These are phyloP conservation scores for Colletotrichum chrysophilum DNA, from an alignment of 2,329 filamentous ascomycete genomes.

Conservation along the genomic window DNA sequence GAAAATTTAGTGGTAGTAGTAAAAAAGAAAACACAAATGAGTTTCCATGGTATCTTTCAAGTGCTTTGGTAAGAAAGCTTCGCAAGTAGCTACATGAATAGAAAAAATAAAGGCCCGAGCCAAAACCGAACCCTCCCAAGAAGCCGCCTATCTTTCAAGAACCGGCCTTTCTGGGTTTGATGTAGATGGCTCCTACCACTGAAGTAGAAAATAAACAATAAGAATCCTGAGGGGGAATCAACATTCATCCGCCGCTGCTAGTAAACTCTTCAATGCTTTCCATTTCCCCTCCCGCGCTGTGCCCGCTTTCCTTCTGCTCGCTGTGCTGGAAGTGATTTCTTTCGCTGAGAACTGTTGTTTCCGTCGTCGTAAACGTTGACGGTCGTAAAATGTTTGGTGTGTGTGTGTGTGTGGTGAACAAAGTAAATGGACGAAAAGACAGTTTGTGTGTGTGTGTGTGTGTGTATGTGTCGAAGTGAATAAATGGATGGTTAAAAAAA, in stretches of 20 bases:
- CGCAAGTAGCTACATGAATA: constrained; percentile 8
- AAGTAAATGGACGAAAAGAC: background rate
- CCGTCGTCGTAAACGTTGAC: background rate
- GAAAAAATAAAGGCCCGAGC: background rate
- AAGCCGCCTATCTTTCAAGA: background rate
- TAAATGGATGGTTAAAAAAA: background rate
- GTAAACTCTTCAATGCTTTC: background rate
- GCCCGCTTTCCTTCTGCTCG: background rate
- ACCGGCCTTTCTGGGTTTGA: background rate
- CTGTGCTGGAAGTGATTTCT: background rate
- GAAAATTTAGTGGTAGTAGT: background rate
- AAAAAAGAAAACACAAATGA: background rate
- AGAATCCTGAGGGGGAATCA: background rate
- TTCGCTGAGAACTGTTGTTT: background rate
- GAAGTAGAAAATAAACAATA: background rate
- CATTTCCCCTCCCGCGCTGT: background rate
- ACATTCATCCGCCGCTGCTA: no score
- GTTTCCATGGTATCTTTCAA: background rate
- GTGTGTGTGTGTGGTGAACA: background rate
- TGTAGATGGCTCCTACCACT: background rate
- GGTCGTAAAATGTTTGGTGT: background rate
- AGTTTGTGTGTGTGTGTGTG: background rate
- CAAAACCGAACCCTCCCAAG: background rate
- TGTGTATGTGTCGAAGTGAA: background rate
- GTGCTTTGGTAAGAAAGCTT: background rate